Percentiles rank a stretch among this genome's conserved stretches.
These are phyloP conservation scores for Fraxinus ornus DNA, from an alignment of 305 asterid species.

Conservation along the genomic window DNA sequence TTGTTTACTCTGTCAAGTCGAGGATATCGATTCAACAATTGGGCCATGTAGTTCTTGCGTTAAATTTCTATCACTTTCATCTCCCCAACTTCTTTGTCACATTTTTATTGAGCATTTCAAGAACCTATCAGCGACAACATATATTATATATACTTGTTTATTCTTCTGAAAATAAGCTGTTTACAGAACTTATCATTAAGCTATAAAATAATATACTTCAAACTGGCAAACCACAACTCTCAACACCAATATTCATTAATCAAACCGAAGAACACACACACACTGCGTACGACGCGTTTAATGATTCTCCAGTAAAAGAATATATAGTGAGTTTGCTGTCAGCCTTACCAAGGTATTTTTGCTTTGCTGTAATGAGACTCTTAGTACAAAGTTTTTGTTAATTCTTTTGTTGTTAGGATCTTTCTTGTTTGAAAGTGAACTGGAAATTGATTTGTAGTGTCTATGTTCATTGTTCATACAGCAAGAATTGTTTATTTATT, in stretches of 20 bases:
- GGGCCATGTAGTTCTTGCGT: neutral
- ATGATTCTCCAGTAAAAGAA: neutral
- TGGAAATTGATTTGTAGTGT: neutral
- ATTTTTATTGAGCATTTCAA: neutral
- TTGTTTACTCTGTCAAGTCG: neutral
- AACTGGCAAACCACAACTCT: neutral
- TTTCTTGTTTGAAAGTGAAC: neutral
- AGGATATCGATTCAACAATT: neutral
- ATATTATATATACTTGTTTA: neutral
- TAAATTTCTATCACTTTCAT: too few relatives aligned
- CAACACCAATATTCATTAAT: neutral
- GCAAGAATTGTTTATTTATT: neutral
- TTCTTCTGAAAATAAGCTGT: conserved; percentile 26
- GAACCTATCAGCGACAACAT: neutral
- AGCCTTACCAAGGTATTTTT: conserved; percentile 16
- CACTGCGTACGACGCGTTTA: neutral
- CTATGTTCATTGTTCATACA: neutral
- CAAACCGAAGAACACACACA: neutral
- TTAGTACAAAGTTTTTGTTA: neutral
- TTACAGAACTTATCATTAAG: neutral
- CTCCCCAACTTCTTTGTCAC: neutral
- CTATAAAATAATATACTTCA: neutral
- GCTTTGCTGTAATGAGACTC: conserved; percentile 28
- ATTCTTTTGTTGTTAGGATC: neutral
- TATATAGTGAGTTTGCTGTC: neutral